Base-by-base conservation (phyloP, 2,329 filamentous ascomycete genomes). In the Amauroascus verrucosus region DNA sequence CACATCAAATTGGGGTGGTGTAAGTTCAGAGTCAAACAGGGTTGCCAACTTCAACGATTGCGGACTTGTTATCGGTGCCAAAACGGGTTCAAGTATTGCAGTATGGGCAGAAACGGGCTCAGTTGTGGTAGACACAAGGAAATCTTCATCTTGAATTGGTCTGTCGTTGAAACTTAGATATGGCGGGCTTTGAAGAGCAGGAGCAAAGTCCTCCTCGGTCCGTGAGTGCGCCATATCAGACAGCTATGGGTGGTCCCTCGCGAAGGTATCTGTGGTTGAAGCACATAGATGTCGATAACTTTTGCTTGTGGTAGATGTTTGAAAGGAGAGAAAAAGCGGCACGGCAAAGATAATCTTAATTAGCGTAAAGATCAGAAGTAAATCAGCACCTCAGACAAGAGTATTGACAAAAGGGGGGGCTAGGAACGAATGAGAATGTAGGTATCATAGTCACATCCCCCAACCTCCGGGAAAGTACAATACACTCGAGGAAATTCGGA, bases 1-100 rank as follows among this genome's bases (percentile, higher is more conserved):
- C 2, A 64, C 54, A 30, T 60, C 61, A 50, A 69, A 67, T 4
- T 56, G 61, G n/a, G 68, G 68, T 33, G 55, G 52, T 37, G 50
- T 48, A 51, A 54, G 40, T 16, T 56, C 43, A 44, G 51, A 13
- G 2, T 53, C 24, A 30, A 55, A 55, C 0, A 51, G 33, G 38
- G 13, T 35, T 41, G 13, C 45, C n/a, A 14, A 13, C 18, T 41
- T 40, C 9, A 13, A 33, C 16, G 44, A 14, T 16, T 52, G 40
- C 8, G 22, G 8, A 33, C 20, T n/a, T 37, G 49, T 16, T 13
- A 37, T 38, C 28, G 18, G 30, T 11, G 22, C 11, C n/a, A 14
- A 38, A 37, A 11, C 20, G 11, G 20, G 6, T 43, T 43, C 48
- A n/a, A 16, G 28, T 11, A 52, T 26, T 24, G 41, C 30, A 41